Base-by-base conservation (phyloP, 2,329 filamentous ascomycete genomes). In the Colletotrichum australisinense region DNA sequence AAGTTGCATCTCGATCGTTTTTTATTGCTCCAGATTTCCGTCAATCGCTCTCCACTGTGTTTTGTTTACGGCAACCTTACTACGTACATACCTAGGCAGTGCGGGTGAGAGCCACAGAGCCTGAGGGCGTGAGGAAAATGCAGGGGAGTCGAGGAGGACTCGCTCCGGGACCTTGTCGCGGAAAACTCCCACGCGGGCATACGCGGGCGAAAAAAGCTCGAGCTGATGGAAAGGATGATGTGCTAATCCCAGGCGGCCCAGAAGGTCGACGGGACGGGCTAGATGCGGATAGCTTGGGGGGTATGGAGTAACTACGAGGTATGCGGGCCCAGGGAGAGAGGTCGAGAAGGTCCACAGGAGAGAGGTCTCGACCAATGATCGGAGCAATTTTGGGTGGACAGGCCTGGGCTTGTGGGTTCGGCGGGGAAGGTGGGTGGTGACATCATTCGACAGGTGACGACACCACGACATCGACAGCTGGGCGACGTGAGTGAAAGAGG, bases 371-470 rank as follows among this genome's bases (percentile, higher is more conserved):
- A 55, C 71, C 67, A 73, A 73, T 73, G 42, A 14, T 22, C 28
- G 56, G 62, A 66, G 46, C 56, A 53, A 11, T 5, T 24, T 22
- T 71, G 67, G 56, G 38, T 3, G 28, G 7, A 8, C 3, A 19
- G 42, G 42, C 42, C 42, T 49, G 42, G 16, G 19, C 16, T 49
- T 49, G 71, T 73, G 71, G 67, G 67, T 73, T 66, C 49, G 38
- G 71, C 71, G 71, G 71, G 70, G 62, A 62, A 65, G n/a, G 28
- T 69, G 77, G 78, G 80, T 84, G 81, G 81, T 84, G 83, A 84
- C 83, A 83, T 84, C 83, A 84, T 83, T 74, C 75, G 72, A 78
- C 80, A 79, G 79, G 80, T 81, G 77, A 80, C 79, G 81, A 82
- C 80, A 81, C 76, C 69, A 72, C 71, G 56, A 62, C 67, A 46